A percentile compares a stretch with the other conserved stretches of the same genome.
phyloP scores from a whole-genome alignment of 257 asterid species.

The Pogostemon cablin region DNA sequence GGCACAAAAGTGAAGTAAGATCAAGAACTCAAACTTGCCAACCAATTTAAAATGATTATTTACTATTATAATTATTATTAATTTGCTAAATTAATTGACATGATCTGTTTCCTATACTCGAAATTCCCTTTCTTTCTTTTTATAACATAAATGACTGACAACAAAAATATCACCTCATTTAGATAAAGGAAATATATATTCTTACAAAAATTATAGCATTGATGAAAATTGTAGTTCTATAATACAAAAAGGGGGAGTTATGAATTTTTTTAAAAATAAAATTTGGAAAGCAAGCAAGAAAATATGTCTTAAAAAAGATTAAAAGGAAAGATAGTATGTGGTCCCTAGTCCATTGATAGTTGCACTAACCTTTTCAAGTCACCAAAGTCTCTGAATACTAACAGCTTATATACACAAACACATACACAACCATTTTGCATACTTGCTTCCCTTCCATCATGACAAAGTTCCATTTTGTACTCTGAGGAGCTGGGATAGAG shows the following conservation, averaged over 20 bases:
- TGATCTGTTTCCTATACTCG: too few species aligned
- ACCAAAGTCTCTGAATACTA: slow-evolving; percentile 33
- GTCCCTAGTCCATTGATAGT: slow-evolving; percentile 48
- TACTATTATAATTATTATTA: too few species aligned
- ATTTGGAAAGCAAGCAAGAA: not conserved
- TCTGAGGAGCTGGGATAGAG: not conserved
- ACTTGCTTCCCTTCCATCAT: slow-evolving; percentile 22
- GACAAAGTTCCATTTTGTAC: not conserved
- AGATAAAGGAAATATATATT: not conserved
- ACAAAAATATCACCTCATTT: slow-evolving; percentile 1
- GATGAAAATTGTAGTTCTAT: not conserved
- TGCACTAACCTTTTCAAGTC: slow-evolving; percentile 46
- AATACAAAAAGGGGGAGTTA: not conserved
- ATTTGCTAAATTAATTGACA: too few species aligned
- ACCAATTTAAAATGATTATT: too few species aligned
- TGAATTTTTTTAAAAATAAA: not conserved
- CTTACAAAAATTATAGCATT: too few species aligned
- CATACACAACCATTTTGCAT: slow-evolving; percentile 17
- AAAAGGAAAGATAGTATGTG: slow-evolving; percentile 24
- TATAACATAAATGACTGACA: slow-evolving; percentile 10
- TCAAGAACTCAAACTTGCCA: too few species aligned
- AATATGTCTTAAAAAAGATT: slow-evolving; percentile 29
- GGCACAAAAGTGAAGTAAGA: too few species aligned
- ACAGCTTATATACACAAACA: slow-evolving; percentile 22
- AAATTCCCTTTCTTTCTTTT: not conserved